Conservation (phyloP, 177 flowering plant genomes). For the Vitis hybrid region DNA sequence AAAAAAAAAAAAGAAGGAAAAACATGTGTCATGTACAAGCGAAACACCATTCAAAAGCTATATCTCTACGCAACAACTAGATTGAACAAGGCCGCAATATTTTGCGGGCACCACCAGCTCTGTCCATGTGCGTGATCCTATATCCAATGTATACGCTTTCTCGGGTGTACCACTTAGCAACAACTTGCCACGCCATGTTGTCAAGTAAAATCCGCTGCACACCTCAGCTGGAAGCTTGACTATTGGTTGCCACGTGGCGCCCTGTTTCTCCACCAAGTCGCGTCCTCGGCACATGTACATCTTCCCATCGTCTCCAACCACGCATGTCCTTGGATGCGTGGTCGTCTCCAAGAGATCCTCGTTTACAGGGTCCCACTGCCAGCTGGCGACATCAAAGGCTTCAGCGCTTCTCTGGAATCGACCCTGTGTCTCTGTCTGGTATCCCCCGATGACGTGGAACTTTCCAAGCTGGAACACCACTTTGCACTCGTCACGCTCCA, state of each 20-base stretch:
- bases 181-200: conserved; percentile 39
- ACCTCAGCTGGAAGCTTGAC: conserved; percentile 47
- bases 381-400: conserved; percentile 34
- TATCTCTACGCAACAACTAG: conserved; percentile 23
- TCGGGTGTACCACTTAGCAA: conserved; percentile 54
- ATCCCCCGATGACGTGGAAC: conserved; percentile 75
- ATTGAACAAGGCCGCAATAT: conserved; percentile 19
- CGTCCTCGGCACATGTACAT: conserved; percentile 36
- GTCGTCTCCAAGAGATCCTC: conserved; percentile 29
- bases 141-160: conserved; percentile 29
- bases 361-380: conserved; percentile 43
- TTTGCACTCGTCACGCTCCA: conserved; percentile 31
- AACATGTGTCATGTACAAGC: too few relatives aligned
- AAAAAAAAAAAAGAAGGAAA: rapidly evolving
- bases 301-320: conserved; percentile 14
- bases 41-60: too few relatives aligned
- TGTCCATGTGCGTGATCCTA: conserved; percentile 38
- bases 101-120: conserved; percentile 26
- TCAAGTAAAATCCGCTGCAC: conserved; percentile 16
- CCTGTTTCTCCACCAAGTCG: conserved; percentile 17
- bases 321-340: conserved; percentile 50
- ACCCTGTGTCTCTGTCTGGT: conserved; percentile 64
- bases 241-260: conserved; percentile 38
- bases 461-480: conserved; percentile 49
- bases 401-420: conserved; percentile 51